Conservation (phyloP, 306 rosid genomes). For the Sicyos edulis region DNA sequence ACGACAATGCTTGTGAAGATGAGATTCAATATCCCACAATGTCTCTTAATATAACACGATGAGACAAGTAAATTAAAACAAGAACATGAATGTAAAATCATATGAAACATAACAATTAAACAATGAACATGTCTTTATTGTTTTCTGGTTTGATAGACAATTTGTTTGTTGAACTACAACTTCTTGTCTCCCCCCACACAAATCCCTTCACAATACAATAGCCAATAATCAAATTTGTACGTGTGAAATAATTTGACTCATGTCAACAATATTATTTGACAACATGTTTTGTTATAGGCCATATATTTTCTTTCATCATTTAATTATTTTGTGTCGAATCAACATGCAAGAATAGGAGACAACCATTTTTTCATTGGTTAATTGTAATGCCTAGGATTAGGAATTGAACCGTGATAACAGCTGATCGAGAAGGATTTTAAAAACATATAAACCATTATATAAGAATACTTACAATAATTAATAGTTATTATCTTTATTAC, state of each 20-base stretch:
- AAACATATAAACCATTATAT: too few species aligned
- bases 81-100: not conserved
- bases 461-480: too few species aligned
- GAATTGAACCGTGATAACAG: too few species aligned
- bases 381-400: too few species aligned
- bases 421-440: too few species aligned
- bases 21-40: not conserved
- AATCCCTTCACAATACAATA: not conserved
- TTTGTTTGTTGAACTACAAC: not conserved
- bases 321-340: not conserved
- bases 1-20: too few species aligned
- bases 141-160: conserved; percentile 4
- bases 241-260: not conserved
- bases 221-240: not conserved
- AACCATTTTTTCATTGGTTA: not conserved
- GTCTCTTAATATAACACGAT: not conserved
- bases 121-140: not conserved
- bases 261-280: not conserved
- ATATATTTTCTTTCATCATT: not conserved
- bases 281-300: not conserved
- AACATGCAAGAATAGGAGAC: not conserved
- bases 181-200: not conserved
- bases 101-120: not conserved
- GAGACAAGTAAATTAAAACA: not conserved
- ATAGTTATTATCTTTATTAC: too few species aligned